phyloP scores from a whole-genome alignment of 805 yeast genomes.

The Metschnikowia reukaufii region DNA sequence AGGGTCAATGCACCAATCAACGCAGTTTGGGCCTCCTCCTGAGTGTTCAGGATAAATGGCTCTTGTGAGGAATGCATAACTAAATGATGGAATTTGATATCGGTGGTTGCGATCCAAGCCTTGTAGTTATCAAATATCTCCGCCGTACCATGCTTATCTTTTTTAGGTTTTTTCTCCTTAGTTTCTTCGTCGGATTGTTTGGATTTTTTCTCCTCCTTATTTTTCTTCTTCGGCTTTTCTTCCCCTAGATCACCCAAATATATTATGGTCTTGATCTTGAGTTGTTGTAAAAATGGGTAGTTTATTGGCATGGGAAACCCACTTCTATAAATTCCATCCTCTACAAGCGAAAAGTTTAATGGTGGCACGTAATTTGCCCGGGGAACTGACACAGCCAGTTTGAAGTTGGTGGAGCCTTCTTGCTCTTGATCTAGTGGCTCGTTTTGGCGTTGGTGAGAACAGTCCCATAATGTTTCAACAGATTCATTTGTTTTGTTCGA shows the following conservation, averaged over 20 bases:
- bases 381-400: conserved; percentile 8
- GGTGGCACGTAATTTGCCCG: conserved; percentile 67
- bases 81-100: conserved; percentile 57
- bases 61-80: conserved; percentile 74
- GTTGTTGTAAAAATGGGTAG: conserved; percentile 70
- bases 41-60: conserved; percentile 58
- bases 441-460: conserved; percentile 8
- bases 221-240: conserved; percentile 24
- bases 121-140: conserved; percentile 55
- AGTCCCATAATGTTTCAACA: conserved; percentile 1
- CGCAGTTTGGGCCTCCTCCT: conserved; percentile 40
- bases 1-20: conserved; percentile 57
- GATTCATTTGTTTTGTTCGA: background rate
- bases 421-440: conserved; percentile 5
- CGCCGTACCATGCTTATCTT: conserved; percentile 52
- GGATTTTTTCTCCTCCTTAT: conserved; percentile 26
- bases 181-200: conserved; percentile 15
- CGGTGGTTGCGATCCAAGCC: conserved; percentile 59
- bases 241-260: conserved; percentile 67
- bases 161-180: conserved; percentile 25
- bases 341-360: conserved; percentile 84
- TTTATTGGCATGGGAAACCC: conserved; percentile 93
- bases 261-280: conserved; percentile 75
- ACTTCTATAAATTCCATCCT: conserved; percentile 80
- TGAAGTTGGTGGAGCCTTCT: background rate